These are phyloP conservation scores for Oryza coarctata DNA, from an alignment of 176 grass and related monocot species.

Conservation along the genomic window DNA sequence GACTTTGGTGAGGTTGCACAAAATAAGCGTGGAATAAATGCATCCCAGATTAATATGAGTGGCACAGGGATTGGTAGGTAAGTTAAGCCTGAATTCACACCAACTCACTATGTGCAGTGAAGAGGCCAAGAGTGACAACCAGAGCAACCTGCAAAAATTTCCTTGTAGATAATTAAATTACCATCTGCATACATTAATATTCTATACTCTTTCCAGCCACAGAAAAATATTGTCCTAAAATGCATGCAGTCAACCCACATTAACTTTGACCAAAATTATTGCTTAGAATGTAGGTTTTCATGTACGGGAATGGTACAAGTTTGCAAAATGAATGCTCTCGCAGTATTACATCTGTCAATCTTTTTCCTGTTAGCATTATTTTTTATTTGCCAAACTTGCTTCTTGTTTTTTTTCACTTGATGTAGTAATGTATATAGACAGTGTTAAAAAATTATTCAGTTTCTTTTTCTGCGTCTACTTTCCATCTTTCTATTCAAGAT, in stretches of 20 bases:
- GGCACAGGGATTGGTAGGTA: constrained; percentile 89
- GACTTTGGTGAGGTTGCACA: constrained; percentile 86
- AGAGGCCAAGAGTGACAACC: not conserved
- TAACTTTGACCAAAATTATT: not conserved
- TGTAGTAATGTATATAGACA: not conserved
- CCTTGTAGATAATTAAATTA: not conserved
- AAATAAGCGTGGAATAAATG: constrained; percentile 91
- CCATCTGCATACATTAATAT: not conserved
- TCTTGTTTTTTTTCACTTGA: not conserved
- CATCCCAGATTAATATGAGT: constrained; percentile 82
- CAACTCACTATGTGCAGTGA: not conserved
- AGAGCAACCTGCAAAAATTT: not conserved
- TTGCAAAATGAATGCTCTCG: not conserved
- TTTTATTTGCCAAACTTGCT: not conserved
- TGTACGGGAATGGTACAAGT: not conserved
- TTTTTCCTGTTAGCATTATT: not conserved
- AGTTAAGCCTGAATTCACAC: constrained; percentile 35
- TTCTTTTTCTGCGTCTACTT: not conserved
- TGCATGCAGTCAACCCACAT: not conserved
- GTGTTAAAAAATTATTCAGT: not conserved
- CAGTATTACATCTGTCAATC: not conserved
- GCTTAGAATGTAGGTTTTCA: not conserved
- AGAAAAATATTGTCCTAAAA: not conserved
- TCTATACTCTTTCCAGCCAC: not conserved
- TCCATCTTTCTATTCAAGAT: not conserved